These are phyloP conservation scores for Ramaria rubella DNA, from an alignment of 768 basidiomycete genomes.

Conservation along the genomic window DNA sequence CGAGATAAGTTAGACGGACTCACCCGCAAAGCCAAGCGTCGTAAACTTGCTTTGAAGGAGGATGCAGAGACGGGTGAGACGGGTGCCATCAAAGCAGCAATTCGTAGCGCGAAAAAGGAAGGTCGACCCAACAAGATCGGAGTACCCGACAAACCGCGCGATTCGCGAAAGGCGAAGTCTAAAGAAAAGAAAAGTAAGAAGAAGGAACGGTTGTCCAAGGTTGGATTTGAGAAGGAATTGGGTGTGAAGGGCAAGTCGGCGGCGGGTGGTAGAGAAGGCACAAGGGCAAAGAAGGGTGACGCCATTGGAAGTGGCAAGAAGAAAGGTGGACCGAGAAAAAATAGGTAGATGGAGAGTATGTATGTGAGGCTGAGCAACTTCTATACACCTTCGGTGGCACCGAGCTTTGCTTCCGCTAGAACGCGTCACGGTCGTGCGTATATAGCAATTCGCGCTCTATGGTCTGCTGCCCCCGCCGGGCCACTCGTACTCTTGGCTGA, in stretches of 20 bases:
- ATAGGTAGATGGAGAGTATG: neutral
- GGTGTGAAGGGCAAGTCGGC: constrained; percentile 55
- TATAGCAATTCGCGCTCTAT: neutral
- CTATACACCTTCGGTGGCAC: neutral
- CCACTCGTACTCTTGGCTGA: neutral
- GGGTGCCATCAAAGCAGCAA: constrained; percentile 58
- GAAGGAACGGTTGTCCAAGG: constrained; percentile 18
- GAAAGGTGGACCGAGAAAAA: constrained; percentile 18
- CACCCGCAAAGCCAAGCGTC: constrained; percentile 79
- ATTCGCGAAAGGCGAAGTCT: constrained; percentile 14
- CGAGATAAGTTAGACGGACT: constrained; percentile 76
- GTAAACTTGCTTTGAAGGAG: constrained; percentile 80
- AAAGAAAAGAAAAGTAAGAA: constrained; percentile 24
- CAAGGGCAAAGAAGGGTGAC: constrained; percentile 59
- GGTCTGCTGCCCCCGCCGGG: neutral
- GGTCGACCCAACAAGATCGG: constrained; percentile 71
- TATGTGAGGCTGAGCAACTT: neutral
- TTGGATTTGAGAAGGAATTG: constrained; percentile 27
- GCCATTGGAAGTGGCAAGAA: constrained; percentile 45
- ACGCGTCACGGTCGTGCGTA: neutral
- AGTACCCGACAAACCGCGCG: constrained; percentile 29
- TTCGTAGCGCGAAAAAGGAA: constrained; percentile 83
- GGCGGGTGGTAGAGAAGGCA: constrained; percentile 45
- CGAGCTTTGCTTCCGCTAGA: neutral
- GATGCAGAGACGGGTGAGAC: constrained; percentile 57